These are phyloP conservation scores for Aspergillus latus DNA, from an alignment of 2,329 filamentous ascomycete genomes.

Conservation along the genomic window DNA sequence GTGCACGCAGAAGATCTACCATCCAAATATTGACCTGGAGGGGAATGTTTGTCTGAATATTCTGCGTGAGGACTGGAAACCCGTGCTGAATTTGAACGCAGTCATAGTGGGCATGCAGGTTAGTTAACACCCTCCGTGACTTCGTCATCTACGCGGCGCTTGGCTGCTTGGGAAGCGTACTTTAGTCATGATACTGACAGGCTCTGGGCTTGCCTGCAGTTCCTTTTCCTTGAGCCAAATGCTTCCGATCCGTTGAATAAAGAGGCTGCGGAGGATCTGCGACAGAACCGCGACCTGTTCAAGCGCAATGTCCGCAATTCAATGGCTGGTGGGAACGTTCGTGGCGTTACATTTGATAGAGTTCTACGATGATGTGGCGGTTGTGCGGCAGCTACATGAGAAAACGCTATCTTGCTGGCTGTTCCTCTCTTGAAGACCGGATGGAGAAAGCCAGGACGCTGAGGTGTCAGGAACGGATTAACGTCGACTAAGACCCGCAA, in stretches of 20 bases:
- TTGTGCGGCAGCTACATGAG: background rate
- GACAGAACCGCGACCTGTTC: conserved; percentile 81
- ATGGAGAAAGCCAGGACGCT: background rate
- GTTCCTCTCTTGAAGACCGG: background rate
- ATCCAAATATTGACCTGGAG: conserved; percentile 96
- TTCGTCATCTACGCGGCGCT: background rate
- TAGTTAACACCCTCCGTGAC: background rate
- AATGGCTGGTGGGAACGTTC: conserved; percentile 78
- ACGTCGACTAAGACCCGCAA: background rate
- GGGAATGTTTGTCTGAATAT: conserved; percentile 99
- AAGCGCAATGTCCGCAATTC: conserved; percentile 83
- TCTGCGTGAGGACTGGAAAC: conserved; percentile 97
- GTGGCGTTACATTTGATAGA: conserved; percentile 71
- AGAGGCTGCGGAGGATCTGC: conserved; percentile 90
- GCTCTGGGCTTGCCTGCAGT: conserved; percentile 56
- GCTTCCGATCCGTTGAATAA: conserved; percentile 98
- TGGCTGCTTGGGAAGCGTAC: background rate
- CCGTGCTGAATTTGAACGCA: conserved; percentile 92
- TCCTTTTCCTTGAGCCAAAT: conserved; percentile 96
- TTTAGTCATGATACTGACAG: background rate
- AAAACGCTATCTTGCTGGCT: background rate
- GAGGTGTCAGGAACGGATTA: background rate
- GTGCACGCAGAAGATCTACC: conserved; percentile 97
- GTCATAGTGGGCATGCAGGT: conserved; percentile 93
- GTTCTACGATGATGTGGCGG: conserved; percentile 61